These are phyloP conservation scores for Suhomyces panamericanus DNA, from an alignment of 1,139 yeast genomes.

Conservation along the genomic window DNA sequence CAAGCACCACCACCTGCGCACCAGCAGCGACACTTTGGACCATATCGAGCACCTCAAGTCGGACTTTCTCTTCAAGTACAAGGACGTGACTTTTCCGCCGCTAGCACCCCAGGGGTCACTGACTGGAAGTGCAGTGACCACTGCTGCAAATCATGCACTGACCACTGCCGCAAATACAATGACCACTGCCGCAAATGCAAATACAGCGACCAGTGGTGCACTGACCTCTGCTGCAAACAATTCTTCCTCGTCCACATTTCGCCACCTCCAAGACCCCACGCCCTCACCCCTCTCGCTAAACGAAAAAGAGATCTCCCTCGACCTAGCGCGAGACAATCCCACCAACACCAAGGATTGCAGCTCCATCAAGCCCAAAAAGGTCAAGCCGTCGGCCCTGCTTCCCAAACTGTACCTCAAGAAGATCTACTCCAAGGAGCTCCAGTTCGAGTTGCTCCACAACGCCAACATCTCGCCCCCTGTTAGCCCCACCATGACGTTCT, in stretches of 20 bases:
- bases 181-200: too few relatives aligned
- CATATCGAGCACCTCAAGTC: slow-evolving; percentile 17
- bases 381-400: slow-evolving; percentile 8
- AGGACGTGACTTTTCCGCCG: slow-evolving; percentile 13
- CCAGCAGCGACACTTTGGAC: slow-evolving; percentile 10
- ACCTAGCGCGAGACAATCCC: too few relatives aligned
- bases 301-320: slow-evolving; percentile 3
- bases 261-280: slow-evolving; percentile 16
- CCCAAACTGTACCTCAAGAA: slow-evolving; percentile 29
- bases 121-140: too few relatives aligned
- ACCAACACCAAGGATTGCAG: neutral
- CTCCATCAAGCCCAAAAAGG: slow-evolving; percentile 9
- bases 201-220: too few relatives aligned
- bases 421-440: slow-evolving; percentile 41
- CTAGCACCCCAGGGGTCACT: too few relatives aligned
- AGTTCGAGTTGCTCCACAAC: slow-evolving; percentile 32
- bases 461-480: slow-evolving; percentile 15
- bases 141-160: too few relatives aligned
- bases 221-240: too few relatives aligned
- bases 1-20: slow-evolving; percentile 12
- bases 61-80: slow-evolving; percentile 37
- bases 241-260: neutral
- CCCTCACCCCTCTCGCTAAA: slow-evolving; percentile 27
- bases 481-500: slow-evolving; percentile 9
- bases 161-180: too few relatives aligned